Evolutionary conservation across 495 filamentous ascomycete genomes (phyloP), one percentile per base, ranked within the genome.

Genomic region (Aspergillus haitiensis): DNA sequence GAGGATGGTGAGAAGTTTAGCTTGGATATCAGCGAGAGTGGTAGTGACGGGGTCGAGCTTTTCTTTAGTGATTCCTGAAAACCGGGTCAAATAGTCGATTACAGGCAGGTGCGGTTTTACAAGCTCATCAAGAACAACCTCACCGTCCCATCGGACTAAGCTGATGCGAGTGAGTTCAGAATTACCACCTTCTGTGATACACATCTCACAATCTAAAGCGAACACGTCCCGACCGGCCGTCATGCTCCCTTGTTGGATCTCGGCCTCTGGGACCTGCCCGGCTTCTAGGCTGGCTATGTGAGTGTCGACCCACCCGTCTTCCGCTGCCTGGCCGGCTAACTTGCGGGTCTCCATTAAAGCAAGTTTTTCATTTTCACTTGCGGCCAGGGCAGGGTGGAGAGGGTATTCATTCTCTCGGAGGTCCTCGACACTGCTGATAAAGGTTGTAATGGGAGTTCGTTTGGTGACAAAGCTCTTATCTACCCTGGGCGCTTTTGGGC

Each of bases 141-240:
- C 83, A 13, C 91, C 92, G 66, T 91, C 89, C 94, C 94, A 98
- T 50, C 82, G 74, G 7, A 98, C 75, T 31, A 98, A 62, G 69
- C 90, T 95, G 70, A 98, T 88, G 33, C 94, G 84, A 0, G 94
- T 93, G 48, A 98, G 83, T 48, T 92, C 92, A 27, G 84, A 87
- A 50, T 88, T 82, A 8, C 82, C 83, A 16, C 82, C 84, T 60
- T 87, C 87, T 0, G 92, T 93, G 68, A 87, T 82, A 66, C 92
- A 96, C 94, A 98, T 98, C 70, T 98, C 94, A 70, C 94, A 98
- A 65, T 98, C 94, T 52, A 98, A 79, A 9, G 91, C 86, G 21
- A 94, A 72, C 7, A 98, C 76, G n/a, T 87, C 84, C 42, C 89
- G 84, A 16, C 93, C 95, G 11, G 84, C 90, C 2, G 92, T 94